Conservation (phyloP, 768 basidiomycete genomes). For the Scleroderma citrinum region DNA sequence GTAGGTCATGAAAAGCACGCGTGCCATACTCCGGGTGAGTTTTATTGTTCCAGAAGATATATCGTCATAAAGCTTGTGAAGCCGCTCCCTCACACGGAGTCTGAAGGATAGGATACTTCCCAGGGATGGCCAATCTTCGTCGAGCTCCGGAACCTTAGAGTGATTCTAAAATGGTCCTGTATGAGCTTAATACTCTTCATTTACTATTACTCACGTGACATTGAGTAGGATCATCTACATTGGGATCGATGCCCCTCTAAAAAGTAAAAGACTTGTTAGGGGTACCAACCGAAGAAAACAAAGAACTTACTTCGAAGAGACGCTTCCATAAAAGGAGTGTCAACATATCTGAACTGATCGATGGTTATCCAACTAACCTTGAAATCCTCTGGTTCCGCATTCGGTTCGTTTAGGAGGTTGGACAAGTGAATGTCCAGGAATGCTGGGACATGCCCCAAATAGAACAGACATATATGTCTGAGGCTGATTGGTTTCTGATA, state of each 20-base stretch:
- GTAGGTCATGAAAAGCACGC: conserved; percentile 85
- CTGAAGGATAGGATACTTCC: conserved; percentile 70
- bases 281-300: no score
- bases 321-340: conserved; percentile 34
- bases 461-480: conserved; percentile 95
- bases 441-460: conserved; percentile 88
- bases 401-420: conserved; percentile 61
- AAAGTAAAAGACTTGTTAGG: no score
- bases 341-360: conserved; percentile 2
- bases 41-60: conserved; percentile 44
- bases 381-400: conserved; percentile 81
- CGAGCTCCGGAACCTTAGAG: conserved; percentile 73
- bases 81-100: conserved; percentile 65
- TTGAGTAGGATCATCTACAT: conserved; percentile 82
- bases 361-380: conserved; percentile 39
- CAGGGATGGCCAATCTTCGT: conserved; percentile 85
- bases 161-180: conserved; percentile 52
- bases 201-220: conserved; percentile 60
- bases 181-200: background rate
- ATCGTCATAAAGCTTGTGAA: conserved; percentile 68
- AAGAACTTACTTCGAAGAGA: conserved; percentile 62
- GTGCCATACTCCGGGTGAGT: conserved; percentile 60
- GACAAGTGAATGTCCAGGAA: conserved; percentile 91
- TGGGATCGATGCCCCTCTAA: conserved; percentile 93
- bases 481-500: conserved; percentile 90